Percentiles rank a stretch among this genome's conserved stretches.
Conservation (phyloP, 169 alveolate genomes). For the Eimeria brunetti region DNA sequence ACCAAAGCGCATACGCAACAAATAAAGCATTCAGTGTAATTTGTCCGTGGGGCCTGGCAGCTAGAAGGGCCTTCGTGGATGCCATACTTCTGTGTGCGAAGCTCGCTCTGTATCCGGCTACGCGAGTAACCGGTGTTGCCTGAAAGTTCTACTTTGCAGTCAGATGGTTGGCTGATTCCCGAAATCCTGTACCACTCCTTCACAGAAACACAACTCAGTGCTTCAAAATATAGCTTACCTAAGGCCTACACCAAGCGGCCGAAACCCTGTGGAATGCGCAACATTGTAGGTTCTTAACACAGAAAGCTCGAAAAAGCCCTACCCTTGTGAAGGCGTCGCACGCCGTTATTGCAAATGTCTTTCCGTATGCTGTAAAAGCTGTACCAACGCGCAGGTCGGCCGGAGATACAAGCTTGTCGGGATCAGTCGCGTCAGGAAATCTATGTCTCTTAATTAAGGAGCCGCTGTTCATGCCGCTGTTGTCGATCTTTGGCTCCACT, state of each 20-base stretch:
- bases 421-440: slow-evolving; percentile 85
- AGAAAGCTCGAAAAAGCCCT: neutral
- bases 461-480: slow-evolving; percentile 92
- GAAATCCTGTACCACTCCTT: slow-evolving; percentile 62
- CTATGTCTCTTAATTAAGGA: slow-evolving; percentile 89
- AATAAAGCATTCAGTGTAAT: neutral
- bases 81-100: slow-evolving; percentile 10
- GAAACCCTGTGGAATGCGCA: neutral
- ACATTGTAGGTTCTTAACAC: neutral
- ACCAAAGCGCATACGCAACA: neutral
- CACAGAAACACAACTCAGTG: slow-evolving; percentile 34
- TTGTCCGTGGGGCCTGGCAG: neutral
- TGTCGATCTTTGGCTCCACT: slow-evolving; percentile 88
- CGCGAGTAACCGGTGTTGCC: neutral
- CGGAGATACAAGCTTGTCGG: slow-evolving; percentile 83
- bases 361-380: slow-evolving; percentile 87
- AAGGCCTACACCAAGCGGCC: neutral
- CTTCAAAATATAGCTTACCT: neutral
- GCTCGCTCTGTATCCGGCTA: neutral
- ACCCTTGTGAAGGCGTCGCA: slow-evolving; percentile 90
- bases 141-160: slow-evolving; percentile 5
- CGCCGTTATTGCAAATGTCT: slow-evolving; percentile 86
- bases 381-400: slow-evolving; percentile 88
- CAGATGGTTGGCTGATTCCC: slow-evolving; percentile 32
- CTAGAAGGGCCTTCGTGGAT: neutral